Conservation (phyloP, 2,329 filamentous ascomycete genomes). For the Claviceps pazoutovae region DNA sequence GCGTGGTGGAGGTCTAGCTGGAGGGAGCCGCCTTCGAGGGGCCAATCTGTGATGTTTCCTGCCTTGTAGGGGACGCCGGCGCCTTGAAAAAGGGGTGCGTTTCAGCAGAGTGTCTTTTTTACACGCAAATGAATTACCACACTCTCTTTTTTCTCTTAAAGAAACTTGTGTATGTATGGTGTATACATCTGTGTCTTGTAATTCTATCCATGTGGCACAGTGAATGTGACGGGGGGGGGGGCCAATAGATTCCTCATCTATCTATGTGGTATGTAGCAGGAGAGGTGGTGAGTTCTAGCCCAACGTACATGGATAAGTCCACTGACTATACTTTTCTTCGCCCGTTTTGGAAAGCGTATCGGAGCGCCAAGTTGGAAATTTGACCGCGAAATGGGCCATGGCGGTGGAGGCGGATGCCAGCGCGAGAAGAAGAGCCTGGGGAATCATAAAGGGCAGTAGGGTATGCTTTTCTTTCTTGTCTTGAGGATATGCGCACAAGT, state of each 20-base stretch:
- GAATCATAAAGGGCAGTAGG: no score
- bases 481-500: no score
- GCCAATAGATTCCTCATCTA: no score
- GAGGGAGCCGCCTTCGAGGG: conserved; percentile 33
- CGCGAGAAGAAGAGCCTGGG: conserved; percentile 12
- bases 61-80: conserved; percentile 30
- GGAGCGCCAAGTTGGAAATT: conserved; percentile 34
- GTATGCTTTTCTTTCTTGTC: no score
- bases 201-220: not conserved
- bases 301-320: conserved; percentile 34
- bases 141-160: not conserved
- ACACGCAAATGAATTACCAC: no score
- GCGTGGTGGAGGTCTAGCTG: conserved; percentile 35
- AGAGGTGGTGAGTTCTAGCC: no score
- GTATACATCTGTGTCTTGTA: not conserved
- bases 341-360: conserved; percentile 28
- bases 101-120: not conserved
- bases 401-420: conserved; percentile 23
- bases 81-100: conserved; percentile 18
- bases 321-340: conserved; percentile 31
- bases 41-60: conserved; percentile 39
- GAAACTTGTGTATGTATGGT: not conserved
- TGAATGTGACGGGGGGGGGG: no score
- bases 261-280: no score
- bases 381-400: conserved; percentile 34